Base-by-base conservation (phyloP, 768 basidiomycete genomes). In the Chalciporus pseudorubinellus region DNA sequence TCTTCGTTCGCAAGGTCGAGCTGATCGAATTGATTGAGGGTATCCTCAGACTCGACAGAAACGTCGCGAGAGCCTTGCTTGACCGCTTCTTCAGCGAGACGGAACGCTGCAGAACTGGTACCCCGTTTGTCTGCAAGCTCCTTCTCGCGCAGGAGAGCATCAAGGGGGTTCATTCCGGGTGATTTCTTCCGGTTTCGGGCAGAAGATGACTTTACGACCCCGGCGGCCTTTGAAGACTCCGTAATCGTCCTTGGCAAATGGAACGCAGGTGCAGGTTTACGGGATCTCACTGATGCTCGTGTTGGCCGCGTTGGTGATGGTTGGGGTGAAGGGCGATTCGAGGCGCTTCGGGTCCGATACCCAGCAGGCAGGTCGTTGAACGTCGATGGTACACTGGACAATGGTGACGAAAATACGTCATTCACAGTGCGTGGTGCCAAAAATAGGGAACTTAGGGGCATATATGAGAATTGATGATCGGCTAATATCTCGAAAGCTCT, bases 141-240 rank as follows among this genome's bases (percentile, higher is more conserved):
- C 60, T 82, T 84, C 64, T 84, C 83, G 55, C 74, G 78, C 34
- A 85, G 62, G 26, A 85, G 74, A 2, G 70, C 74, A 44, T 74
- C 75, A 19, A 87, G 71, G 10, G 85, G 84, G 54, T 83, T 79
- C 28, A n/a, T n/a, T 11, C 64, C 59, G 19, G 12, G 39, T n/a
- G 52, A 39, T 34, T 54, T 64, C 57, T 68, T 70, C 39, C 48
- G 53, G 14, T 50, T 53, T 43, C 21, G 26, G 0, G 39, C 24
- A 9, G 36, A 18, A 14, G 52, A 39, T 9, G 43, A 22, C 9
- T 56, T 54, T 19, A 26, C 42, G 14, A 29, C 24, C 3, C 46
- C 18, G 34, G 26, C 39, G 40, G 44, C 48, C 24, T 46, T 29
- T 18, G 52, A 55, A 21, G 53, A 49, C 42, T 46, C 50, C 2